Conservation (phyloP, 2,329 filamentous ascomycete genomes). For the Fusarium tanahbumbuense region DNA sequence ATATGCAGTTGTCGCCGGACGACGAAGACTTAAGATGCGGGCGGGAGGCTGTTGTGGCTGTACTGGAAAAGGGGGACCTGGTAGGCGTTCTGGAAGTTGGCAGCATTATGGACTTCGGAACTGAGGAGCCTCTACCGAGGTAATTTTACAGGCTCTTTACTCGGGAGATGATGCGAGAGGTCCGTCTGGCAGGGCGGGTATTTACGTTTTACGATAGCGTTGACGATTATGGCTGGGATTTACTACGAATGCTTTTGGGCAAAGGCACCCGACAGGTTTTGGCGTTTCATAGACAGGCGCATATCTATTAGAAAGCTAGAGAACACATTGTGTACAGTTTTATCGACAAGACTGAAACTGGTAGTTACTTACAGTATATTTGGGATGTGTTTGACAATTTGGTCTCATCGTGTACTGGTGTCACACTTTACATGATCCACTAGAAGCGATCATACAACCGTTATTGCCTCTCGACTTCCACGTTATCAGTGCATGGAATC, state of each 20-base stretch:
- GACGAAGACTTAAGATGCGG: constrained; percentile 45
- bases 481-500: not conserved
- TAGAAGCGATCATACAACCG: not conserved
- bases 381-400: not conserved
- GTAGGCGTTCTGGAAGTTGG: constrained; percentile 46
- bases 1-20: constrained; percentile 50
- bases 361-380: not conserved
- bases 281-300: constrained; percentile 31
- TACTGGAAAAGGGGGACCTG: constrained; percentile 48
- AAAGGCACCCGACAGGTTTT: constrained; percentile 5
- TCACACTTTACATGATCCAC: not conserved
- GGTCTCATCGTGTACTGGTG: not conserved
- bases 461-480: not conserved
- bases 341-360: not conserved
- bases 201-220: constrained; percentile 10
- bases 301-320: not conserved
- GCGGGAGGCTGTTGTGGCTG: constrained; percentile 46
- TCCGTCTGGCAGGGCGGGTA: constrained; percentile 14
- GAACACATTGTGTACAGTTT: not conserved
- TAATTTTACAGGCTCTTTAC: not conserved
- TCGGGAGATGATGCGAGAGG: not conserved
- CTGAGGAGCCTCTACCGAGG: not conserved
- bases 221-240: constrained; percentile 11
- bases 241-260: not conserved
- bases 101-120: constrained; percentile 39